Evolutionary conservation across 2,329 filamentous ascomycete genomes (phyloP).

Genomic region (Byssochlamys sp.): DNA sequence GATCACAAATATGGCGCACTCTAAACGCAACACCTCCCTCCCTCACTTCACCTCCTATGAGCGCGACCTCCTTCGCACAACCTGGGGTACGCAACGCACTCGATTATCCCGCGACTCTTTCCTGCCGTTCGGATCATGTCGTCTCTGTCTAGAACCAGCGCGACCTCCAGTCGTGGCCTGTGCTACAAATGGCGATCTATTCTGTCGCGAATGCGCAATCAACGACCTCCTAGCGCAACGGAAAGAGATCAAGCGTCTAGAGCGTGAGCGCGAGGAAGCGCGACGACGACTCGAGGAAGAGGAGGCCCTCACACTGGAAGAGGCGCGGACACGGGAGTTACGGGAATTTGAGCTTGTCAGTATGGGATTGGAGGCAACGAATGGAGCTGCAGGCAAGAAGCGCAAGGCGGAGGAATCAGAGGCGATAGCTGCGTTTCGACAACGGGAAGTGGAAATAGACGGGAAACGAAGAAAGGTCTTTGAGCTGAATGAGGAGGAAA

Average conservation of each 20-base stretch:
- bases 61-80: conserved; percentile 66
- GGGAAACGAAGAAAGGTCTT: conserved; percentile 64
- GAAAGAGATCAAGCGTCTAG: conserved; percentile 77
- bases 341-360: conserved; percentile 77
- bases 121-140: conserved; percentile 79
- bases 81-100: conserved; percentile 75
- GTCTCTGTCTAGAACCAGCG: conserved; percentile 73
- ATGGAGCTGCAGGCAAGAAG: conserved; percentile 8
- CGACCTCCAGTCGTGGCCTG: conserved; percentile 80
- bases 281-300: conserved; percentile 54
- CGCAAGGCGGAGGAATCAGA: conserved; percentile 16
- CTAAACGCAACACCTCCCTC: conserved; percentile 80
- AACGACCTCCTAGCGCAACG: conserved; percentile 83
- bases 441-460: conserved; percentile 35
- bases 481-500: conserved; percentile 66
- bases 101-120: conserved; percentile 83
- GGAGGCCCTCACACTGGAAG: conserved; percentile 53
- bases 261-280: conserved; percentile 54
- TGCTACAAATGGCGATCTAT: conserved; percentile 67
- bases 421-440: conserved; percentile 16
- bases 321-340: conserved; percentile 61
- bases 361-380: conserved; percentile 47
- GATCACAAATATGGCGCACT: conserved; percentile 31
- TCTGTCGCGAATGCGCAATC: conserved; percentile 89
- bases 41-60: conserved; percentile 92